Evolutionary conservation across 768 basidiomycete genomes (phyloP), one percentile per base, ranked within the genome.

Genomic region (Suillus cothurnatus): DNA sequence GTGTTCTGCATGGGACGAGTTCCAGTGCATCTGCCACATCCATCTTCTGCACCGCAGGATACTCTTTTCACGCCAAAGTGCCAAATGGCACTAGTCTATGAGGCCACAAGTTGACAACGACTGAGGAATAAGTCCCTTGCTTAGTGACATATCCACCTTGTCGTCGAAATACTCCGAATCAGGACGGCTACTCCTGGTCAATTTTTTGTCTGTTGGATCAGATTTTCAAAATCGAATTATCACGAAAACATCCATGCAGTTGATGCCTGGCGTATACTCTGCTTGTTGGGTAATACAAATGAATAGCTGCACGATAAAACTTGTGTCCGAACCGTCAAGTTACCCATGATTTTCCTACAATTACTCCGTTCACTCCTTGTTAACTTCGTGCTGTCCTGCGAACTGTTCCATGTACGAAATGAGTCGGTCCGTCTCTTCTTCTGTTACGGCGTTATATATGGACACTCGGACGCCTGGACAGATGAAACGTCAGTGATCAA

Each of bases 371-470:
- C 21, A 55, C 21, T 55, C 53, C 21, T 31, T 19, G 19, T 57
- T 21, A n/a, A 58, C 38, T 19, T 28, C 19, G 61, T 66, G 60
- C 23, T 64, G 63, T 69, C 43, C 61, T 55, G 84, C 70, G 68
- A 89, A 91, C 47, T 85, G 82, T 43, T 79, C 77, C 72, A 90
- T 88, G 68, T 89, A 91, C 0, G 76, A 80, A 45, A 90, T 79
- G 26, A 91, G 73, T 53, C 74, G 78, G 62, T 92, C 86, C 1
- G 89, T 88, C 65, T 91, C 84, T 64, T 90, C 87, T 69, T 93
- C 88, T 4, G 89, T 88, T 50, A 97, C 81, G 36, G 94, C 94
- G 68, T 97, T 97, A 78, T 97, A 97, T 12, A 97, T 79, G 23
- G 94, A 95, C 6, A 90, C 85, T 36, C 95, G 89, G 59, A 94